A percentile compares a stretch with the other conserved stretches of the same genome.
Evolutionary conservation across 805 yeast species (phyloP).

Genomic region (Nakazawaea pomicola): DNA sequence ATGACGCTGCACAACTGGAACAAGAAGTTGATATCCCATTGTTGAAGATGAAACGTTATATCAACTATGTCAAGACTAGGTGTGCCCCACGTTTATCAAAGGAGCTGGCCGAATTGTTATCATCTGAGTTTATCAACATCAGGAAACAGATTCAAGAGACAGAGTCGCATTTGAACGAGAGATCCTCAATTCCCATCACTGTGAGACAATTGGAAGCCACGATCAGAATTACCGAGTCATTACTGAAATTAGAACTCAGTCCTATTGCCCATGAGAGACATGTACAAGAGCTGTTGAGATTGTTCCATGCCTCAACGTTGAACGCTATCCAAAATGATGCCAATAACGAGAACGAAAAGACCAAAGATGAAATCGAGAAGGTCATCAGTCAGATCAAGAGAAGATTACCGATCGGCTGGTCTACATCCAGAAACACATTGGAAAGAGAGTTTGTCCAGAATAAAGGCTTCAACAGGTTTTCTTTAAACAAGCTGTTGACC

Average conservation of each 20-base stretch:
- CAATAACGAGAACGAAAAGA: constrained; percentile 46
- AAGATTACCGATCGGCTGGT: constrained; percentile 94
- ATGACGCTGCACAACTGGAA: constrained; percentile 33
- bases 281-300: constrained; percentile 91
- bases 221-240: constrained; percentile 88
- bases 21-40: constrained; percentile 83
- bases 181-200: constrained; percentile 96
- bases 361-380: constrained; percentile 65
- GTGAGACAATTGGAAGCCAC: constrained; percentile 97
- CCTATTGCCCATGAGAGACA: constrained; percentile 86
- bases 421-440: constrained; percentile 80
- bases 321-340: constrained; percentile 62
- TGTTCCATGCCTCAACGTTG: constrained; percentile 96
- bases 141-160: constrained; percentile 76
- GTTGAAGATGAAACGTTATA: constrained; percentile 85
- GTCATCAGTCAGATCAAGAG: constrained; percentile 84
- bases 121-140: constrained; percentile 89
- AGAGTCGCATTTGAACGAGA: constrained; percentile 77
- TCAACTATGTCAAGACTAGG: constrained; percentile 81
- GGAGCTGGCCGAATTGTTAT: constrained; percentile 84
- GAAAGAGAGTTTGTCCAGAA: constrained; percentile 75
- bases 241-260: constrained; percentile 79
- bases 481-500: constrained; percentile 77
- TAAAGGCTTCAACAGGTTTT: constrained; percentile 42
- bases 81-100: constrained; percentile 91